Evolutionary conservation across 1,139 yeast species (phyloP).

Genomic region (Geotrichum bryndzae): DNA sequence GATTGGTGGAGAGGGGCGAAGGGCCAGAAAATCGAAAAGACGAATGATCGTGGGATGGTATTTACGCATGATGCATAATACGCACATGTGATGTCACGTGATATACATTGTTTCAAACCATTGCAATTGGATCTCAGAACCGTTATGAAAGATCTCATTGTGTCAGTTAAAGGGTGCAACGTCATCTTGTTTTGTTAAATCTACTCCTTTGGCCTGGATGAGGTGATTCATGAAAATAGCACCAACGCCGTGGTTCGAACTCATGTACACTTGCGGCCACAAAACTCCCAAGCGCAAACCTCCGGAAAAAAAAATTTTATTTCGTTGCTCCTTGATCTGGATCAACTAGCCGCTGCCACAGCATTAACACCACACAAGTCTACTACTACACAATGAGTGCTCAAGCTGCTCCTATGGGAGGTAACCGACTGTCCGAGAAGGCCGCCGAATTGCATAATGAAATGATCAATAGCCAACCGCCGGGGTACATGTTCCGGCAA

Average conservation of each 20-base stretch:
- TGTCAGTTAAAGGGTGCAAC: too few relatives aligned
- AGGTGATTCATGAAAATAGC: neutral
- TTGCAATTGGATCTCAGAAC: too few relatives aligned
- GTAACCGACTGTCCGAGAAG: conserved; percentile 34
- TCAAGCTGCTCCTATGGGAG: neutral
- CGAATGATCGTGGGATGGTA: neutral
- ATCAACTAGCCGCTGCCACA: neutral
- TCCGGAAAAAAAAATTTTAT: neutral
- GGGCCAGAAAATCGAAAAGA: neutral
- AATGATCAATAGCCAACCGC: conserved; percentile 44
- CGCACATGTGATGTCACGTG: neutral
- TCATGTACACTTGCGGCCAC: neutral
- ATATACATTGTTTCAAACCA: neutral
- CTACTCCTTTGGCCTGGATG: too few relatives aligned
- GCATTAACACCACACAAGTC: neutral
- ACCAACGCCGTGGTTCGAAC: neutral
- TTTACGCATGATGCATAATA: neutral
- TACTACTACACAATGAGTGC: neutral
- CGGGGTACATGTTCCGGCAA: conserved; percentile 51
- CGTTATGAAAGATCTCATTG: too few relatives aligned
- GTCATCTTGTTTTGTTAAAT: too few relatives aligned
- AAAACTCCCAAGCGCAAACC: neutral
- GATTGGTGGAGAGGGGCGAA: neutral
- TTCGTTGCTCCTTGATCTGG: neutral
- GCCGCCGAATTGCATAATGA: conserved; percentile 53